Evolutionary conservation across 495 filamentous ascomycete genomes (phyloP).

Genomic region (Penicillium herquei): DNA sequence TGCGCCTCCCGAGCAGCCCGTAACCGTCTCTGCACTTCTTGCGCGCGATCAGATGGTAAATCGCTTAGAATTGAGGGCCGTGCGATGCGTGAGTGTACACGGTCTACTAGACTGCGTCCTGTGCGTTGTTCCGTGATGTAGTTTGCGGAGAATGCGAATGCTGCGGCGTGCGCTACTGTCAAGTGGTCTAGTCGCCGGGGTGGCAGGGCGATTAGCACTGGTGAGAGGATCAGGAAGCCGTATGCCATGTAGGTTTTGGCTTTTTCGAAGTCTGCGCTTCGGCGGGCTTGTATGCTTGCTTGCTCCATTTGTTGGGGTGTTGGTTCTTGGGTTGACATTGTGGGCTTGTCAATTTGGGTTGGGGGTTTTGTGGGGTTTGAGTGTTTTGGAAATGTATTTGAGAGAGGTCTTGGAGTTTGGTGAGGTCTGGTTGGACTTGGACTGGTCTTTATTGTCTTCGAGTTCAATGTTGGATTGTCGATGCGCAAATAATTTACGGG

Average conservation of each 20-base stretch:
- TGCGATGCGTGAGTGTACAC: constrained; percentile 36
- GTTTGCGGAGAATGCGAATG: constrained; percentile 63
- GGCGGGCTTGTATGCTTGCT: constrained; percentile 8
- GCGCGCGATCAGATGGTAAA: constrained; percentile 55
- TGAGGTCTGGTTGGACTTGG: background rate
- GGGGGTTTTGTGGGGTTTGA: background rate
- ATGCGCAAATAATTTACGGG: background rate
- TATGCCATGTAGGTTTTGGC: constrained; percentile 61
- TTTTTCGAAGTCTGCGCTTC: constrained; percentile 46
- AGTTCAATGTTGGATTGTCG: background rate
- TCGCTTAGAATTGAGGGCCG: constrained; percentile 18
- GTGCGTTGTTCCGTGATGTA: constrained; percentile 55
- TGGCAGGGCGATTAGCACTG: constrained; percentile 70
- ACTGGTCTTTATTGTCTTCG: too few species aligned
- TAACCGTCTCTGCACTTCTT: constrained; percentile 47
- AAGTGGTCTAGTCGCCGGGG: constrained; percentile 71
- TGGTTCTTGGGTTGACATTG: constrained; percentile 13
- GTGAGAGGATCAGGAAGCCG: constrained; percentile 63
- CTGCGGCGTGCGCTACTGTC: constrained; percentile 57
- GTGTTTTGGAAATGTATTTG: background rate
- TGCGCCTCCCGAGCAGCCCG: constrained; percentile 36
- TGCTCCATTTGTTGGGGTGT: constrained; percentile 3
- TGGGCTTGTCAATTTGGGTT: background rate
- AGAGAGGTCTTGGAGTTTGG: background rate
- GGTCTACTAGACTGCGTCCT: constrained; percentile 52